Conservation (phyloP, 2,329 filamentous ascomycete genomes). For the Tricladium varicosporioides region DNA sequence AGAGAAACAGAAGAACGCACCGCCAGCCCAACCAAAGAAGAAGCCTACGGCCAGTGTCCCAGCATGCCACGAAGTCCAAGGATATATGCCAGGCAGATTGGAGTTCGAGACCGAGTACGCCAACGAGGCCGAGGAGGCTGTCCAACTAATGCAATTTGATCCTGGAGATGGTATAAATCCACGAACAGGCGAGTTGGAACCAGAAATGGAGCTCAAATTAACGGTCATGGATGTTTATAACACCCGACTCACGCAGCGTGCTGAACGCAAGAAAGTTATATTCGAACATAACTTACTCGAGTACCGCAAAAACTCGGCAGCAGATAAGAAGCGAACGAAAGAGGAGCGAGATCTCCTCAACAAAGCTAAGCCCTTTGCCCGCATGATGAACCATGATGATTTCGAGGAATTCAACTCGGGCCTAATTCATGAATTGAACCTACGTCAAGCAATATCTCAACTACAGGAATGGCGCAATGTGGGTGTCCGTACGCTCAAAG, state of each 20-base stretch:
- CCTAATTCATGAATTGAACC: conserved; percentile 84
- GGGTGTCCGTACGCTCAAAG: conserved; percentile 79
- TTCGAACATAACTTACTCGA: conserved; percentile 94
- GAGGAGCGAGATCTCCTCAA: conserved; percentile 89
- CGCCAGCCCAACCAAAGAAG: conserved; percentile 83
- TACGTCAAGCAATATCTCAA: conserved; percentile 85
- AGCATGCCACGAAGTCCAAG: conserved; percentile 95
- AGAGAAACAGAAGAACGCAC: conserved; percentile 79
- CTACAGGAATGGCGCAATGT: conserved; percentile 90
- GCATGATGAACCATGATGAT: conserved; percentile 93
- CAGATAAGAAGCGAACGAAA: conserved; percentile 94
- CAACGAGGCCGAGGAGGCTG: conserved; percentile 96
- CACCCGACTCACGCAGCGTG: conserved; percentile 80
- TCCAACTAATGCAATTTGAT: conserved; percentile 98
- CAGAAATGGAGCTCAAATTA: conserved; percentile 96
- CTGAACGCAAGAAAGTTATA: conserved; percentile 92
- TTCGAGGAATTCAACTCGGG: conserved; percentile 85
- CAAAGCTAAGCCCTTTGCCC: conserved; percentile 92
- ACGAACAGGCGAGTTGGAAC: conserved; percentile 79
- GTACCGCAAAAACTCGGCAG: conserved; percentile 84
- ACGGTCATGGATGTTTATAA: conserved; percentile 99
- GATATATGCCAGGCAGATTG: conserved; percentile 95
- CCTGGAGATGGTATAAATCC: conserved; percentile 91
- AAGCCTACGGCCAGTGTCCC: conserved; percentile 96
- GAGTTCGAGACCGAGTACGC: conserved; percentile 98